Evolutionary conservation across 2,329 filamentous ascomycete genomes (phyloP).

Genomic region (Simplicillium sp.): DNA sequence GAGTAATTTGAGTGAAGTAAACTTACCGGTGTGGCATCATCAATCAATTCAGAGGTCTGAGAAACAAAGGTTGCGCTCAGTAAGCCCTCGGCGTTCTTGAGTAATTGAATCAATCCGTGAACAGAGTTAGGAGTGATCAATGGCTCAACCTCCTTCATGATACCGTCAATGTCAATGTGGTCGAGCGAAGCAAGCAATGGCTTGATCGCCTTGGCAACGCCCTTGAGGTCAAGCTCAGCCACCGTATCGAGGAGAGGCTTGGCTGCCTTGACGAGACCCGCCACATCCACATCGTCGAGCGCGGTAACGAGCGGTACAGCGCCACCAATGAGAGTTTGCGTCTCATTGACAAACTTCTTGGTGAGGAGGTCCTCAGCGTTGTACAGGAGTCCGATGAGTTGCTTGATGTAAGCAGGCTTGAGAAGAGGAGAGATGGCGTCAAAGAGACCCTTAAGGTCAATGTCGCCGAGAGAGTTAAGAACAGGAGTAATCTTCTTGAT

Average conservation of each 20-base stretch:
- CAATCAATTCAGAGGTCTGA: background rate
- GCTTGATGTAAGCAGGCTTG: constrained; percentile 20
- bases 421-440: constrained; percentile 19
- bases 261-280: constrained; percentile 19
- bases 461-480: constrained; percentile 24
- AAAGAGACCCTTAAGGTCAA: constrained; percentile 18
- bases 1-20: too few species aligned
- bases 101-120: background rate
- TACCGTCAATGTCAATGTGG: background rate
- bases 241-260: constrained; percentile 19
- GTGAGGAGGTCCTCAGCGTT: constrained; percentile 25
- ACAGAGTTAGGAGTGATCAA: background rate
- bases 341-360: constrained; percentile 19
- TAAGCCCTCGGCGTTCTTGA: background rate
- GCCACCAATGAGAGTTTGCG: constrained; percentile 19
- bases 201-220: constrained; percentile 7
- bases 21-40: background rate
- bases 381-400: constrained; percentile 20
- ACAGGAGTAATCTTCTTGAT: constrained; percentile 13
- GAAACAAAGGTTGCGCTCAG: background rate
- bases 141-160: background rate
- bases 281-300: constrained; percentile 23
- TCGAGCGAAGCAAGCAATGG: background rate
- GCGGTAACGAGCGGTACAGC: constrained; percentile 26
- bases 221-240: constrained; percentile 18